Base-by-base conservation (phyloP, 768 basidiomycete genomes). In the Artomyces pyxidatus region DNA sequence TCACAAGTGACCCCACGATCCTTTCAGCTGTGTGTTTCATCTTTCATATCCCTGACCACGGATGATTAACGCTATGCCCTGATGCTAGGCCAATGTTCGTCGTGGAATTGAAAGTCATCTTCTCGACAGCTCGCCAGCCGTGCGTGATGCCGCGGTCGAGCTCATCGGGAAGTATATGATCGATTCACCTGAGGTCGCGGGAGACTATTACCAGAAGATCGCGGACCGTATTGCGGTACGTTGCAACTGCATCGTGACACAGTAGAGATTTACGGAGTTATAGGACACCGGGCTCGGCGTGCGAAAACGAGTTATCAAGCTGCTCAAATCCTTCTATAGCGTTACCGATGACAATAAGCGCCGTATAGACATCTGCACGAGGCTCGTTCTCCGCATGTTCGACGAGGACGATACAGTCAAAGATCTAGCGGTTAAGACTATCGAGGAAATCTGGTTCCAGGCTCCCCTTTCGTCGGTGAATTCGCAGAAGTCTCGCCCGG, bases 161-260 rank as follows among this genome's bases (percentile, higher is more conserved):
- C 70, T 99, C 49, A 89, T 98, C 49, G 96, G 96, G n/a, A 95
- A 92, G 68, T 95, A 98, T 59, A 84, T 98, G 72, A 80, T 93
- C 29, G 85, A 91, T 52, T 83, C 85, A 0, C 89, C 91, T 0
- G 82, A 83, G 48, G 82, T 98, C n/a, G 90, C 88, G 0, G 78
- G 78, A 3, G 82, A 93, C 58, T 98, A 98, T 67, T 95, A 94
- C 59, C 73, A 76, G 41, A 83, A 82, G 63, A 88, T 99, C 46
- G 81, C 88, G 2, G 88, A 91, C 51, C 85, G 96, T 4, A 90
- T 96, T 56, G 86, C 88, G 32, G 94, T 96, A 66, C 63, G 80
- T 68, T 30, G 17, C 37, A 28, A 45, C 9, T 39, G 7, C 10
- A 23, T 21, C 22, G n/a, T 14, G 35, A 45, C 38, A 17, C 4